These are phyloP conservation scores for Verticillium tricorpus DNA, from an alignment of 2,329 filamentous ascomycete species.

Conservation along the genomic window DNA sequence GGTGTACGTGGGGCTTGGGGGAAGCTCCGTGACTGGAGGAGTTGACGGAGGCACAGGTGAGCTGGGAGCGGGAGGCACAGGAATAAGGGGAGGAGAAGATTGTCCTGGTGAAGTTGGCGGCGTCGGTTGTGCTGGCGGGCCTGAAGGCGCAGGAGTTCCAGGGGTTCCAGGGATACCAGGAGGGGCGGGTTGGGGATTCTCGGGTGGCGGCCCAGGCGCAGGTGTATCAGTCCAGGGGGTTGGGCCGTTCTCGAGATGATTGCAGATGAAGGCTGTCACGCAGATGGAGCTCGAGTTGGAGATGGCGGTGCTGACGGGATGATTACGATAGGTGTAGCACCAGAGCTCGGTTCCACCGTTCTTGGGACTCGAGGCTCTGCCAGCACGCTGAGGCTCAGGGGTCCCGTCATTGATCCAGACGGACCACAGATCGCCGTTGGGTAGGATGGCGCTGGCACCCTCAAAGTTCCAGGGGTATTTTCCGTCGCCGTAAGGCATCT, in stretches of 20 bases:
- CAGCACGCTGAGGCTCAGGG: slow-evolving; percentile 33
- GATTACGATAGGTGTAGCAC: slow-evolving; percentile 37
- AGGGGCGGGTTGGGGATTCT: neutral
- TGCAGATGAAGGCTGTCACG: slow-evolving; percentile 37
- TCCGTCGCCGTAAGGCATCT: slow-evolving; percentile 32
- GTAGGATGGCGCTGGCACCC: slow-evolving; percentile 31
- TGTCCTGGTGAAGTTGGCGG: neutral
- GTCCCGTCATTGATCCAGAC: slow-evolving; percentile 36
- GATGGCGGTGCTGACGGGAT: slow-evolving; percentile 30
- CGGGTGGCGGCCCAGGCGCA: neutral
- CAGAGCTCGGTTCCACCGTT: slow-evolving; percentile 32
- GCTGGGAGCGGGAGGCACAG: neutral
- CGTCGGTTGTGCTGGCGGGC: neutral
- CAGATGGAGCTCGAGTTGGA: slow-evolving; percentile 31
- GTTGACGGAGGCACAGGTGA: neutral
- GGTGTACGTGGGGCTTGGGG: neutral
- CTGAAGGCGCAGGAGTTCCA: neutral
- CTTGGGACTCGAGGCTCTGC: slow-evolving; percentile 33
- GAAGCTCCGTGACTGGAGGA: neutral
- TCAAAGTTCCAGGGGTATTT: slow-evolving; percentile 32
- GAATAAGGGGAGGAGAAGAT: neutral
- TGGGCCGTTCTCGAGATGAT: slow-evolving; percentile 22
- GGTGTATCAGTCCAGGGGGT: slow-evolving; percentile 6
- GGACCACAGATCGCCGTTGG: slow-evolving; percentile 35
- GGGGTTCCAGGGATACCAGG: neutral